Base-by-base conservation (phyloP, 768 basidiomycete species). In the Podaxis pistillaris region DNA sequence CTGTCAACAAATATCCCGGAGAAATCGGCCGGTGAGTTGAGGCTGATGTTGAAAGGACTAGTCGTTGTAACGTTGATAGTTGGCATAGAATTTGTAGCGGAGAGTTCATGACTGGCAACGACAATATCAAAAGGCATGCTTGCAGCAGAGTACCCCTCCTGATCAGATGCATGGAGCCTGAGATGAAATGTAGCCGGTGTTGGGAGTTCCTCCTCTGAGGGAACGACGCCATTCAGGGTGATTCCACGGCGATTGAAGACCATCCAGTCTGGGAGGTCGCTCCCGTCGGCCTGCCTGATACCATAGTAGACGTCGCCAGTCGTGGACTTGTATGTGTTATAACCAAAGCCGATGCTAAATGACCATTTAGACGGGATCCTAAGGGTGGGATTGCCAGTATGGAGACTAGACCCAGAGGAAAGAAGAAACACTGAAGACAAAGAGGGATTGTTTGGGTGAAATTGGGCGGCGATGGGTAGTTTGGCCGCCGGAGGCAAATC, bases 321-420 rank as follows among this genome's bases (percentile, higher is more conserved):
- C 15, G 73, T 62, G 33, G 82, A 76, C 1, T 70, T 63, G 72
- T 87, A 89, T 1, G 91, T 94, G 38, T 82, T 76, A 63, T 83
- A 78, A 56, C 86, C 75, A 67, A 97, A 85, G 13, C 95, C 96
- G 62, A 98, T 83, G 68, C 92, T 93, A 76, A 96, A 98, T 0
- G 91, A 92, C 94, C 94, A 96, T 50, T 77, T 73, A 6, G 84
- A 84, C 1, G 93, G 94, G 9, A 96, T 84, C 56, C 94, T 80
- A 60, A 97, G 71, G 54, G 81, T 77, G 59, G 88, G 87, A 54
- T 74, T 77, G 51, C 73, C 68, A 15, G 78, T 79, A 30, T 71
- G 68, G 33, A 93, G 75, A 13, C 87, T 84, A 22, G 90, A 89
- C 49, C 79, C 76, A 2, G 80, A 73, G n/a, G 84, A 76, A 44